phyloP scores from a whole-genome alignment of 2,329 filamentous ascomycete species.

The Aspergillus japonicus region DNA sequence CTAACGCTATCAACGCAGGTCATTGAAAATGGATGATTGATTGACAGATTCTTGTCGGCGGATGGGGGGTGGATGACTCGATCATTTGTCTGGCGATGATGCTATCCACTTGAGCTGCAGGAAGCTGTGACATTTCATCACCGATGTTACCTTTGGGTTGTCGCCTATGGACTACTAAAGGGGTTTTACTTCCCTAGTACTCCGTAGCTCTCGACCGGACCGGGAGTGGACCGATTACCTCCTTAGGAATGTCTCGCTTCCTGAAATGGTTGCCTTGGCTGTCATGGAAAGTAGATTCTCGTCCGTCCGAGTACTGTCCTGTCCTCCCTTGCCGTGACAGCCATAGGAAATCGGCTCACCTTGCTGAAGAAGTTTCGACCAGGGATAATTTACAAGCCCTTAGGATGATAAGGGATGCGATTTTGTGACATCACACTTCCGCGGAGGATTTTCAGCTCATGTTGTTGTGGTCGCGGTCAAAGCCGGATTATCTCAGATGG shows the following conservation, averaged over 20 bases:
- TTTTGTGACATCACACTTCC: slow-evolving; percentile 1
- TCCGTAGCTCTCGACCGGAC: neutral
- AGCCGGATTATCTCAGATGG: slow-evolving; percentile 8
- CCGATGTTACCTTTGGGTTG: neutral
- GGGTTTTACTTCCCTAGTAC: neutral
- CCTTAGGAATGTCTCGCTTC: neutral
- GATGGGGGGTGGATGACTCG: neutral
- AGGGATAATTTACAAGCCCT: neutral
- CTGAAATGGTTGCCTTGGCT: neutral
- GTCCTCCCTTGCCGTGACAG: neutral
- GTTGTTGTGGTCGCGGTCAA: neutral
- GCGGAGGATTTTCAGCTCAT: neutral
- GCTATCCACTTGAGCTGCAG: neutral
- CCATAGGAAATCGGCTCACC: neutral
- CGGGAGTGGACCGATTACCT: slow-evolving; percentile 1
- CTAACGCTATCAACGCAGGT: slow-evolving; percentile 4
- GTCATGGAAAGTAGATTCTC: neutral
- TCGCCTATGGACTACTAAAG: neutral
- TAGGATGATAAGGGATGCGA: slow-evolving; percentile 1
- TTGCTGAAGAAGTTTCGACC: neutral
- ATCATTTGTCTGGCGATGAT: neutral
- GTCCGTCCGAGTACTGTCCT: neutral
- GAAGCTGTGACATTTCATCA: neutral
- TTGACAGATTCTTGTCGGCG: neutral
- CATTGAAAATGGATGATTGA: neutral